Conservation (phyloP, 2,329 filamentous ascomycete genomes). For the Pseudogymnoascus sp. region DNA sequence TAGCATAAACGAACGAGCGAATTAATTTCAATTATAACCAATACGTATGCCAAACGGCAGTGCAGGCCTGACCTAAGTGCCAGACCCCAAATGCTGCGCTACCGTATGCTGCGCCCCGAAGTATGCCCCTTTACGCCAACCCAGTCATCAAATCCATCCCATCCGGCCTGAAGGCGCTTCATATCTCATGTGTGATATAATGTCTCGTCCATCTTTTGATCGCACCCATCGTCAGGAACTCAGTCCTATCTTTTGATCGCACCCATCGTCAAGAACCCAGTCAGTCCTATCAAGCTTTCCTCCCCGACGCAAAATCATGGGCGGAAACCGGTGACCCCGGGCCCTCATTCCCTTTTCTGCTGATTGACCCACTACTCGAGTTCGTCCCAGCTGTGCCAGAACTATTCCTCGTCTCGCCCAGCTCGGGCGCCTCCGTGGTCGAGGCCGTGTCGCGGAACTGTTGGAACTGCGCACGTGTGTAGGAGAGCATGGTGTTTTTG, state of each 20-base stretch:
- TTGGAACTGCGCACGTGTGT: background rate
- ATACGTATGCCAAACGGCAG: background rate
- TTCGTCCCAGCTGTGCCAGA: background rate
- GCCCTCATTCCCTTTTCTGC: background rate
- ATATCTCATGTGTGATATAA: background rate
- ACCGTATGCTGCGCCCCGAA: background rate
- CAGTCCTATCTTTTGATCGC: background rate
- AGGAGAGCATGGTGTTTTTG: background rate
- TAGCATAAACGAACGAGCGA: background rate
- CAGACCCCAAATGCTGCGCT: background rate
- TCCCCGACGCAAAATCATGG: background rate
- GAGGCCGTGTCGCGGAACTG: background rate
- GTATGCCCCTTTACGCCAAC: background rate
- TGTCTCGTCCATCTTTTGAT: background rate
- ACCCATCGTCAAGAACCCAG: background rate
- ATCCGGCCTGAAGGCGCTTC: background rate
- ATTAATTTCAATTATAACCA: background rate
- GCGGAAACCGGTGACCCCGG: background rate
- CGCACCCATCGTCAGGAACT: background rate
- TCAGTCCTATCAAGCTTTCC: background rate
- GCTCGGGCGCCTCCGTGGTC: background rate
- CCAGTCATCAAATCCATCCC: background rate
- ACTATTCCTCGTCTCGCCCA: background rate
- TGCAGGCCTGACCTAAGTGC: background rate
- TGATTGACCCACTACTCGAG: background rate